These are phyloP conservation scores for Tylopilus vinaceipallidus DNA, from an alignment of 768 basidiomycete genomes.

Conservation along the genomic window DNA sequence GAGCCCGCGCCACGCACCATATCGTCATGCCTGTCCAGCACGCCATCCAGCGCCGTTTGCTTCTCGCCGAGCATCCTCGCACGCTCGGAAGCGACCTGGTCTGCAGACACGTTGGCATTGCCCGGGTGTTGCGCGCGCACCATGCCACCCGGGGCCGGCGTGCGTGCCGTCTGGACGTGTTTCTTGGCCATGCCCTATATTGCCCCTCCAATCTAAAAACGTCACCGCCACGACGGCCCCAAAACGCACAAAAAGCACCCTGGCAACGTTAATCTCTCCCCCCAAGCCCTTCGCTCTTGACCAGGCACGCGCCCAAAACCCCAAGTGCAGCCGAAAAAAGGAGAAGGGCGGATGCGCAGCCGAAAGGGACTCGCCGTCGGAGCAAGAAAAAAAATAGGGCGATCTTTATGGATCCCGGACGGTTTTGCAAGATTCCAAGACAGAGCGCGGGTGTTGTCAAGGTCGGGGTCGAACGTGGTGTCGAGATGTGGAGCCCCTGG, in stretches of 20 bases:
- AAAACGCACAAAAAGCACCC: not conserved
- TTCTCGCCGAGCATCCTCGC: slow-evolving; percentile 53
- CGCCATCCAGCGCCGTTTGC: slow-evolving; percentile 55
- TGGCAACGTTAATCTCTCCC: not conserved
- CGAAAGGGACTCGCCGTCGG: not conserved
- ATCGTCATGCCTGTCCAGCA: slow-evolving; percentile 68
- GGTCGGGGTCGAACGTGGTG: slow-evolving; percentile 4
- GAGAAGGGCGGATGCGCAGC: slow-evolving; percentile 1
- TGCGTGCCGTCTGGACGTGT: slow-evolving; percentile 8
- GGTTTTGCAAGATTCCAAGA: slow-evolving; percentile 64
- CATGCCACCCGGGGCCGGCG: not conserved
- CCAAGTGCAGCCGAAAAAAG: not conserved
- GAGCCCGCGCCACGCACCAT: slow-evolving; percentile 49
- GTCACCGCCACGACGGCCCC: slow-evolving; percentile 6
- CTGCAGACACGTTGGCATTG: slow-evolving; percentile 12
- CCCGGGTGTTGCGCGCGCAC: not conserved
- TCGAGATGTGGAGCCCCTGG: slow-evolving; percentile 9
- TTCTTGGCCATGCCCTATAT: slow-evolving; percentile 23
- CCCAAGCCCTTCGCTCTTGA: too few relatives aligned
- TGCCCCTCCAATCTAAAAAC: not conserved
- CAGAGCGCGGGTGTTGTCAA: slow-evolving; percentile 6
- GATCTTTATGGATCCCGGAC: slow-evolving; percentile 68
- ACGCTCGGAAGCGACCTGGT: slow-evolving; percentile 36
- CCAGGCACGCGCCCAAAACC: not conserved
- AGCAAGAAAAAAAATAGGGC: slow-evolving; percentile 18